A percentile compares a stretch with the other conserved stretches of the same genome.
phyloP scores from a whole-genome alignment of 179 eudicot species.

The Beta corolliflora region DNA sequence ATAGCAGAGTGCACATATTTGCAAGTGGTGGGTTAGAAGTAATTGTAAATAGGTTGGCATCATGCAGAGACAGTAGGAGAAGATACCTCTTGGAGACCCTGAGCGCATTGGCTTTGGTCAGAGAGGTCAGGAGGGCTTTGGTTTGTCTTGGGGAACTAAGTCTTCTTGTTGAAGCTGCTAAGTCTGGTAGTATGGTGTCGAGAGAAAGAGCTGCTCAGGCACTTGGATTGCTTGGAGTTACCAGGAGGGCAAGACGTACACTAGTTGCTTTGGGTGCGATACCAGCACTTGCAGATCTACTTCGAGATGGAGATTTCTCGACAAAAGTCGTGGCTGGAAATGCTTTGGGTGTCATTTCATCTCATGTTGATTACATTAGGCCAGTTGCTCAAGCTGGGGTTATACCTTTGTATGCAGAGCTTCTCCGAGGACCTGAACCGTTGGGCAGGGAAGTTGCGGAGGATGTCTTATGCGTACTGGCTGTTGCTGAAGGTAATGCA shows the following conservation, averaged over 20 bases:
- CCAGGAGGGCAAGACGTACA: constrained; percentile 40
- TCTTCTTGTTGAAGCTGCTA: constrained; percentile 50
- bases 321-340: constrained; percentile 56
- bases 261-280: constrained; percentile 47
- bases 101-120: constrained; percentile 50
- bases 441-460: constrained; percentile 57
- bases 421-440: constrained; percentile 47
- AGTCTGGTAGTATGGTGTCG: constrained; percentile 47
- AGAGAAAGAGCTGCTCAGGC: constrained; percentile 69
- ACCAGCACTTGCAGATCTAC: constrained; percentile 45
- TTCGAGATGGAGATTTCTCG: constrained; percentile 41
- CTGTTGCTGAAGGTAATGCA: constrained; percentile 47
- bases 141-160: constrained; percentile 34
- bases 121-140: constrained; percentile 48
- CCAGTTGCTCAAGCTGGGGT: constrained; percentile 55
- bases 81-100: constrained; percentile 44
- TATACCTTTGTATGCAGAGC: constrained; percentile 54
- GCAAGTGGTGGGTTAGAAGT: constrained; percentile 47
- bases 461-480: constrained; percentile 55
- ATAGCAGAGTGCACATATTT: constrained; percentile 42
- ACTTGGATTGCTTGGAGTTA: constrained; percentile 53
- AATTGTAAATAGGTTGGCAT: constrained; percentile 37
- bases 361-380: constrained; percentile 54
- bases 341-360: constrained; percentile 60
- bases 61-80: constrained; percentile 31